Evolutionary conservation across 2,329 filamentous ascomycete species (phyloP), one percentile per base, ranked within the genome.

Genomic region (Hymenoscyphus salicellus): DNA sequence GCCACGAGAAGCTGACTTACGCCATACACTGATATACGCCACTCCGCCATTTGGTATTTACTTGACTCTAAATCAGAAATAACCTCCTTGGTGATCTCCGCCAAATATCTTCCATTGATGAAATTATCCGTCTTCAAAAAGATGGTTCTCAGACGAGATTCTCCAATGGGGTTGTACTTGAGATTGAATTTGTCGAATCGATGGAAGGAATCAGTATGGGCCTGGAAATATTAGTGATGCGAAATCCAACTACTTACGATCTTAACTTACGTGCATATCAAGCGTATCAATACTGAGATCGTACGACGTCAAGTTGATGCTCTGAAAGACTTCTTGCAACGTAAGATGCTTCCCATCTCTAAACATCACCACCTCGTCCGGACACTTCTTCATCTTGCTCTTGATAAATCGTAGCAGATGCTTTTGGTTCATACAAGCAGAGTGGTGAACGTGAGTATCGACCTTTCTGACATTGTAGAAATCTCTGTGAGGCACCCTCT

Each of bases 41-140:
- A 99, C 79, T 99, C 95, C 1, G 95, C 95, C 91, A 99, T 97
- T 77, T 99, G 95, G 75, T 99, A 99, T 77, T 99, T 99, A 85
- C 93, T 97, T 58, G 94, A 96, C 77, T 99, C 95, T 36, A 99
- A 81, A 83, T 99, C 95, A 2, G 93, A 88, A 62, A 99, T 97
- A 68, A 99, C 95, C 78, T 99, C 95, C 74, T 97, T 96, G 2
- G 94, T 98, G 68, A 99, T 97, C 77, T 99, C 95, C 0, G 95
- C 95, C 55, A 99, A 82, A 75, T 99, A 99, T 59, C 94, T 90
- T 41, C 95, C 95, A 70, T 97, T 88, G 75, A 99, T 97, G 77
- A 93, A 94, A 76, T 99, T 99, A 78, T 99, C 95, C 10, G 95
- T 99, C 81, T 99, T 99, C 62, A 99, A 81, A 77, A 99, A 99